A percentile compares a stretch with the other conserved stretches of the same genome.
Conservation (phyloP, 129 eudicot species). For the Lactuca sativa region DNA sequence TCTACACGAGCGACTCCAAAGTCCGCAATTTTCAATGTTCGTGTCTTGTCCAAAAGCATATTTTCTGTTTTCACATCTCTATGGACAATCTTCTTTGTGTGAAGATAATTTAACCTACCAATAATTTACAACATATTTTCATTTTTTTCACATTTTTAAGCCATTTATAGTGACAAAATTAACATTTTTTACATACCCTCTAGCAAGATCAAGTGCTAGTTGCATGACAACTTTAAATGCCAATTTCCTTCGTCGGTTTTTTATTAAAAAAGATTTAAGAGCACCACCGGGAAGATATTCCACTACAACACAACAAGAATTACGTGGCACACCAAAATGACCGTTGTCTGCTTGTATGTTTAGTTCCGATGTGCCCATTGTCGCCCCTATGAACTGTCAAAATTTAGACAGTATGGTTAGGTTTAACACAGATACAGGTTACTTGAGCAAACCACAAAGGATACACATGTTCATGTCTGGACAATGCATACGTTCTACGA, state of each 20-base stretch:
- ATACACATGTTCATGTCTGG: no score
- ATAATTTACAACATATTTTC: not conserved
- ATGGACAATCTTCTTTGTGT: constrained; percentile 66
- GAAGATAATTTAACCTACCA: constrained; percentile 65
- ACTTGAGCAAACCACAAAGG: no score
- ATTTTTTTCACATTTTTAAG: not conserved
- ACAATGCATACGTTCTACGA: no score
- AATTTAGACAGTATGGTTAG: no score
- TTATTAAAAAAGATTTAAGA: constrained; percentile 73
- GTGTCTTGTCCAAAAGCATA: constrained; percentile 67
- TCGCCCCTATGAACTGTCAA: constrained; percentile 85
- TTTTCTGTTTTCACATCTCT: constrained; percentile 78
- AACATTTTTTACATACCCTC: constrained; percentile 55
- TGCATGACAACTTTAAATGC: constrained; percentile 86
- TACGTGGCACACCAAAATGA: constrained; percentile 70
- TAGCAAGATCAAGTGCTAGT: constrained; percentile 82
- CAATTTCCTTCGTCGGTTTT: constrained; percentile 72
- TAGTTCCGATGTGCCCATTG: constrained; percentile 74
- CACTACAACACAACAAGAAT: constrained; percentile 80
- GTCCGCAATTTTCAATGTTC: constrained; percentile 64
- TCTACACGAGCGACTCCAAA: constrained; percentile 75
- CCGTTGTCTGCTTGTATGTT: constrained; percentile 74
- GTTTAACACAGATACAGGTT: no score
- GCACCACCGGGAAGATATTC: constrained; percentile 95
- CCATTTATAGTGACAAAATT: not conserved